Base-by-base conservation (phyloP, 2,329 filamentous ascomycete species). In the Aspergillus tanneri region DNA sequence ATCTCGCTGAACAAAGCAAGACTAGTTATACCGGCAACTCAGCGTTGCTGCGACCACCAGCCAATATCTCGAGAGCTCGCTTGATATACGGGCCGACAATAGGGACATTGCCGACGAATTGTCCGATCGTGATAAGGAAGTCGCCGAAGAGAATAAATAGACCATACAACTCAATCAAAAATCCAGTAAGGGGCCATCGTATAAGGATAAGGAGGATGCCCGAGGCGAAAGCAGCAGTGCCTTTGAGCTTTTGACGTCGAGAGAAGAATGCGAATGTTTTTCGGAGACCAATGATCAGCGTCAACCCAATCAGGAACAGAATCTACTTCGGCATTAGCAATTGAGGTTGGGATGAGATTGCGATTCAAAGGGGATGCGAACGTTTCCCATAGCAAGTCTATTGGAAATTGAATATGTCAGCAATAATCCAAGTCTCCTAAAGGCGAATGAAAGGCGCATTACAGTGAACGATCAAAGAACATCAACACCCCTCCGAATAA, bases 391-490 rank as follows among this genome's bases (percentile, higher is more conserved):
- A 59, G 92, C 92, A 47, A 99, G 84, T 84, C 88, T 93, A 34
- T 5, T 8, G 6, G 1, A 16, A 10, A 8, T 8, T 30, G 27
- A 19, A 19, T 21, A 5, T 4, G 39, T 56, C 49, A 53, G 55
- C 35, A 37, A 37, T n/a, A n/a, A n/a, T n/a, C n/a, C n/a, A n/a
- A n/a, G n/a, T n/a, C n/a, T n/a, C n/a, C n/a, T n/a, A n/a, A n/a
- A n/a, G n/a, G 1, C 9, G 2, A 2, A 24, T n/a, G 34, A 4
- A 10, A 14, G 18, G 25, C 41, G 22, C 23, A 77, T 85, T 77
- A 92, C 89, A 97, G 91, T 64, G 93, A 89, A 57, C 93, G 84
- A 74, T 99, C 93, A 76, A 99, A 99, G 77, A 99, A 97, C 73
- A 99, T 82, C 73, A 99, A 80, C 8, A 99, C 89, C 52, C 93